Evolutionary conservation across 2,329 filamentous ascomycete species (phyloP).

Genomic region (Alternaria hordeiaustralica): DNA sequence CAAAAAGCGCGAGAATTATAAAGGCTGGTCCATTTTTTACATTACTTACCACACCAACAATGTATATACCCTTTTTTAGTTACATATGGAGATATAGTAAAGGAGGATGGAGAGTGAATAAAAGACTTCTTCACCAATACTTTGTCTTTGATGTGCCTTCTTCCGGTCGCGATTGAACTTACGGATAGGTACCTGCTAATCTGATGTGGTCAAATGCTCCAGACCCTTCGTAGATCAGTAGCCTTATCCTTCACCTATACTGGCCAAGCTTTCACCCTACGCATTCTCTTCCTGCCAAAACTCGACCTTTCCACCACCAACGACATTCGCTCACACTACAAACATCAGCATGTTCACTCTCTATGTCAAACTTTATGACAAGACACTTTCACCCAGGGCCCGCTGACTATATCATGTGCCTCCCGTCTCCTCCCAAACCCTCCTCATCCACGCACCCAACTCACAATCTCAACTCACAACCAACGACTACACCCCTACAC

Average conservation of each 20-base stretch:
- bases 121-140: background rate
- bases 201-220: background rate
- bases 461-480: background rate
- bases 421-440: background rate
- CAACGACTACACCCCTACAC: background rate
- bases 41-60: background rate
- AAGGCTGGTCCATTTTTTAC: slow-evolving; percentile 5
- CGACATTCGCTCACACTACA: background rate
- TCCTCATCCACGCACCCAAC: background rate
- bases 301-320: background rate
- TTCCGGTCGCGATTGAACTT: background rate
- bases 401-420: background rate
- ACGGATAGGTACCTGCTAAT: background rate
- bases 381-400: background rate
- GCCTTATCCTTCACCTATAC: too few species aligned
- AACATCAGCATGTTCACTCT: too few species aligned
- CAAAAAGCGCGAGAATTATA: background rate
- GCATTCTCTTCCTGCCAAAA: background rate
- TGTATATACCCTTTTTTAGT: slow-evolving; percentile 11
- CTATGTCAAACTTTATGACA: background rate
- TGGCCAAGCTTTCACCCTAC: background rate
- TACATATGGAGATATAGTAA: background rate
- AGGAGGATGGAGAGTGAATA: background rate
- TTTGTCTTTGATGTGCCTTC: background rate
- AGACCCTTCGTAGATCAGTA: background rate